phyloP scores from a whole-genome alignment of 2,329 filamentous ascomycete species.

The Penicillium sp. region DNA sequence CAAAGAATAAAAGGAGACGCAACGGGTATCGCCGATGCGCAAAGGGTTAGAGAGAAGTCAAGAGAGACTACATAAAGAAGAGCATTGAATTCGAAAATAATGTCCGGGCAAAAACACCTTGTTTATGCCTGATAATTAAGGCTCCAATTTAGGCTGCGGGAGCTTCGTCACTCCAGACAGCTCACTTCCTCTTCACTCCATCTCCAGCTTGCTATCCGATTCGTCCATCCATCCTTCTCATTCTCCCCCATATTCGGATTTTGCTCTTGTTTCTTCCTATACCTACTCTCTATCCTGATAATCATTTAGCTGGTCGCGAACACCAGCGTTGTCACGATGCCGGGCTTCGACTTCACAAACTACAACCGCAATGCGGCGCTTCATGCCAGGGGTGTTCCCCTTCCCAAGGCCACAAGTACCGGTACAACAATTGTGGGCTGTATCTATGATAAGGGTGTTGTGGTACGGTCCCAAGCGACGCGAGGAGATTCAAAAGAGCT shows the following conservation, averaged over 20 bases:
- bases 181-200: constrained; percentile 34
- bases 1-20: constrained; percentile 5
- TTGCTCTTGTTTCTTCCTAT: not conserved
- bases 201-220: constrained; percentile 24
- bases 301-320: constrained; percentile 8
- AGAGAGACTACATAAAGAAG: constrained; percentile 18
- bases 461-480: constrained; percentile 57
- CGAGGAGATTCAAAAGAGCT: not conserved
- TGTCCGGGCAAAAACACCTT: constrained; percentile 24
- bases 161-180: constrained; percentile 45
- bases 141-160: constrained; percentile 35
- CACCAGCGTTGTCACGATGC: constrained; percentile 61
- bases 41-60: constrained; percentile 6
- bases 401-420: constrained; percentile 97
- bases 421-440: constrained; percentile 99
- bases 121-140: constrained; percentile 23
- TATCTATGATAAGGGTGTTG: constrained; percentile 92
- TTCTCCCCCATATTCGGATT: not conserved
- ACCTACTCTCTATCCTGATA: not conserved
- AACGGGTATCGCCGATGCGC: constrained; percentile 11
- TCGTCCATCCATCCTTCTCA: constrained; percentile 24
- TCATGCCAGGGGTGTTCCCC: constrained; percentile 86
- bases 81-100: constrained; percentile 19
- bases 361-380: constrained; percentile 98
- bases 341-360: constrained; percentile 99